These are phyloP conservation scores for Elaeagnus macrophylla DNA, from an alignment of 306 rosid genomes.

Conservation along the genomic window DNA sequence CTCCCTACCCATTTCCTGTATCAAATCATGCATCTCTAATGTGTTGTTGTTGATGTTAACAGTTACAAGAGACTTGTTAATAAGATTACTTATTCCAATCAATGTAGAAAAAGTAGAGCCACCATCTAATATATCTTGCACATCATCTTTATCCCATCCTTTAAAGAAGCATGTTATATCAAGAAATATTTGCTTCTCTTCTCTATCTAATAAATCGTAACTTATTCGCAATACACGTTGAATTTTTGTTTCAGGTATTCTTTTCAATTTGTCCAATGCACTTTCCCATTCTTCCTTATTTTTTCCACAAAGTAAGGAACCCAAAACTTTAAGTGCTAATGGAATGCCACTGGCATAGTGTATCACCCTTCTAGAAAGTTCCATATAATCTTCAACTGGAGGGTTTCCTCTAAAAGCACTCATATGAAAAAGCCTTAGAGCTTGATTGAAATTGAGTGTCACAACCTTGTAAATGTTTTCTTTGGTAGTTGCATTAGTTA, in stretches of 20 bases:
- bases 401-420: background rate
- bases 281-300: background rate
- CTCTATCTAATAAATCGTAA: background rate
- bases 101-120: no score
- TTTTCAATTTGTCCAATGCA: background rate
- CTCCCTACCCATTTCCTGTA: constrained; percentile 8
- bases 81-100: background rate
- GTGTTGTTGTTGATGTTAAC: background rate
- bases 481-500: background rate
- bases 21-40: constrained; percentile 6
- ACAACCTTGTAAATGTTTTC: background rate
- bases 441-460: background rate
- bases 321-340: background rate
- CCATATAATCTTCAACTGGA: background rate
- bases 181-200: background rate
- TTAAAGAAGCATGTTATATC: constrained; percentile 4
- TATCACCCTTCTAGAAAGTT: background rate
- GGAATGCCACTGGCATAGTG: background rate
- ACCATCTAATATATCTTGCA: background rate
- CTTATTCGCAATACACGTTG: background rate
- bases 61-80: constrained; percentile 1
- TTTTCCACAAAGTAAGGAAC: background rate
- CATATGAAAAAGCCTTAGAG: background rate
- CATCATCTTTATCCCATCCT: background rate
- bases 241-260: background rate